Evolutionary conservation across 164 flowering plant species (phyloP).

Genomic region (Aristolochia contorta): DNA sequence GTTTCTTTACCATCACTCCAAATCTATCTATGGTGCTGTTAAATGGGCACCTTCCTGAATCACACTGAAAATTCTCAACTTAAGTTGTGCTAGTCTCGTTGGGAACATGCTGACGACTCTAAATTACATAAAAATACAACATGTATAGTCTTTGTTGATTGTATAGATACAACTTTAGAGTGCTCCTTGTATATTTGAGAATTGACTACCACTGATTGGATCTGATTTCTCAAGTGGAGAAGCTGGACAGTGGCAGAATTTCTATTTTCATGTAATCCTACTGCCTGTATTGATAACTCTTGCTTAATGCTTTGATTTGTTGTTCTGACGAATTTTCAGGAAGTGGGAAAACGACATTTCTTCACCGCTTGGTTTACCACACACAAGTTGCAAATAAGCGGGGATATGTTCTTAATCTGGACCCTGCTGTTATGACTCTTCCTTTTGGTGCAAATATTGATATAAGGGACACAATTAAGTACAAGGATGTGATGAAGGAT

Average conservation of each 20-base stretch:
- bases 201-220: too few relatives aligned
- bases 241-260: too few relatives aligned
- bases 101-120: too few relatives aligned
- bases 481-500: conserved; percentile 97
- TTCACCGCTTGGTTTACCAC: conserved; percentile 71
- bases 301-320: background rate
- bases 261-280: too few relatives aligned
- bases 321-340: conserved; percentile 28
- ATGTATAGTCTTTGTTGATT: too few relatives aligned
- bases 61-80: too few relatives aligned
- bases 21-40: background rate
- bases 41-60: too few relatives aligned
- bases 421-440: conserved; percentile 86
- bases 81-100: too few relatives aligned
- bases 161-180: too few relatives aligned
- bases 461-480: conserved; percentile 80
- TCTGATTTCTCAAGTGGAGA: too few relatives aligned
- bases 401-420: conserved; percentile 85
- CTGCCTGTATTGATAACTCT: background rate
- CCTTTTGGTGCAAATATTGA: conserved; percentile 92
- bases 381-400: conserved; percentile 58
- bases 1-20: background rate
- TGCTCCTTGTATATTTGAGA: too few relatives aligned
- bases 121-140: too few relatives aligned
- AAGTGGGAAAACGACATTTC: conserved; percentile 90